A percentile compares a stretch with the other conserved stretches of the same genome.
These are phyloP conservation scores for Mycena filopes DNA, from an alignment of 768 basidiomycete genomes.

Conservation along the genomic window DNA sequence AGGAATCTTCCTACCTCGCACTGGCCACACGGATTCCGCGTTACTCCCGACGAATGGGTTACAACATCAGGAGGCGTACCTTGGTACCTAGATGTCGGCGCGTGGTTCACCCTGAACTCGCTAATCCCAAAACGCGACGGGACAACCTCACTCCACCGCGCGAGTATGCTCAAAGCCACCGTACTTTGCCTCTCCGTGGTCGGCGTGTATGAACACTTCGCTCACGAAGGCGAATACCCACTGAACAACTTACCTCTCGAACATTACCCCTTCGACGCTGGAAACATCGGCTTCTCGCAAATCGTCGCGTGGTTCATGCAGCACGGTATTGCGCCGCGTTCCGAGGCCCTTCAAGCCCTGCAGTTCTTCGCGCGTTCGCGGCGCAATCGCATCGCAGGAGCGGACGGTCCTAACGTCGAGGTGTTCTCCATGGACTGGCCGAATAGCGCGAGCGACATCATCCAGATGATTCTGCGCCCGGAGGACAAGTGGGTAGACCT, in stretches of 20 bases:
- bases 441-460: too few relatives aligned
- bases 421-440: too few relatives aligned
- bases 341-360: background rate
- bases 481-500: too few relatives aligned
- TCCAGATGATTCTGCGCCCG: too few relatives aligned
- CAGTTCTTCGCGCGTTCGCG: background rate
- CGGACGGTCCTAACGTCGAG: background rate
- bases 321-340: background rate
- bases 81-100: background rate
- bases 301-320: too few relatives aligned
- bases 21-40: background rate
- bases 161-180: background rate
- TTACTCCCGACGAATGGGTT: background rate
- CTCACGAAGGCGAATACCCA: too few relatives aligned
- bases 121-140: background rate
- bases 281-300: too few relatives aligned
- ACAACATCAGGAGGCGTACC: background rate
- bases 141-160: background rate
- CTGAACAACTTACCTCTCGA: too few relatives aligned
- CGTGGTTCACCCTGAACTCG: slow-evolving; percentile 1
- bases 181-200: background rate
- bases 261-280: too few relatives aligned
- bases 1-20: background rate
- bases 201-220: too few relatives aligned
- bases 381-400: background rate